A percentile compares a stretch with the other conserved stretches of the same genome.
Conservation (phyloP, 345 rosid genomes). For the Turnera subulata region DNA sequence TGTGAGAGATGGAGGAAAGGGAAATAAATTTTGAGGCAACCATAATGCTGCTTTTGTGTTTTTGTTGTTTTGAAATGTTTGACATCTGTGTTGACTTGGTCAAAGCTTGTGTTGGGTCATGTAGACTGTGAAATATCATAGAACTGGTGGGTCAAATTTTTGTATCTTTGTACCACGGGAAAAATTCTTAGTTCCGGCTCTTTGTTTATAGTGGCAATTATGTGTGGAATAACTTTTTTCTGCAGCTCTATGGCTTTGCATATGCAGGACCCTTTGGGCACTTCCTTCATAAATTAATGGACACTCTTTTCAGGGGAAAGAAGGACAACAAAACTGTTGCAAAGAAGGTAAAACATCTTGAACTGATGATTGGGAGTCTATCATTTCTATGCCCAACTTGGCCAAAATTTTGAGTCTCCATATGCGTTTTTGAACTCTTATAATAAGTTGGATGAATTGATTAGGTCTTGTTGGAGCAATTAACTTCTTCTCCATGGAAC, state of each 20-base stretch:
- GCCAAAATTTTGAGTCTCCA: too few species aligned
- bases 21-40: too few species aligned
- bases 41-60: too few species aligned
- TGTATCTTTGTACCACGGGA: too few species aligned
- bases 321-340: slow-evolving; percentile 69
- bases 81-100: background rate
- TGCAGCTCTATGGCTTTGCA: slow-evolving; percentile 82
- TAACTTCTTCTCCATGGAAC: slow-evolving; percentile 84
- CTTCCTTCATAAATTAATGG: slow-evolving; percentile 80
- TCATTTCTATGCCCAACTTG: background rate
- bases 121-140: too few species aligned
- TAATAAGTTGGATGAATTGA: background rate
- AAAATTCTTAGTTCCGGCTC: background rate
- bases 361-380: background rate
- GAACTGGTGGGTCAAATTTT: too few species aligned
- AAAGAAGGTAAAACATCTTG: slow-evolving; percentile 52
- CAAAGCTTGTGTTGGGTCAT: background rate
- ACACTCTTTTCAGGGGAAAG: slow-evolving; percentile 65
- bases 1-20: background rate
- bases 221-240: background rate
- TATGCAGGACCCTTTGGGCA: slow-evolving; percentile 93
- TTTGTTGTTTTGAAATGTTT: background rate
- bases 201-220: background rate
- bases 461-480: slow-evolving; percentile 85
- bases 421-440: too few species aligned